Evolutionary conservation across 2,329 filamentous ascomycete genomes (phyloP).

Genomic region (Massarina eburnea): DNA sequence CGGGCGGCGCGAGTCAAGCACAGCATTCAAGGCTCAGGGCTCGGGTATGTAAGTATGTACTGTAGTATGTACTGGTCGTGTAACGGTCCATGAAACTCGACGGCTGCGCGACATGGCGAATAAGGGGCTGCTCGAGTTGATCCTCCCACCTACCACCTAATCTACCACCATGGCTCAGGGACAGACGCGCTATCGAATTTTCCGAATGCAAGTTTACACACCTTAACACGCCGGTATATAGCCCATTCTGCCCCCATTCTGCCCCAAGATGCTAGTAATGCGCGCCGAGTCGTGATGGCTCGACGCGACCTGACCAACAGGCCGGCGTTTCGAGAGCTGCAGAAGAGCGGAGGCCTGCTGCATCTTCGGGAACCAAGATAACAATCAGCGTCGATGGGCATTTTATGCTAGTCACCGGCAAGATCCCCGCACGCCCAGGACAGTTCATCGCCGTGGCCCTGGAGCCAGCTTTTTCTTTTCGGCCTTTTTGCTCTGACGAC

Average conservation of each 20-base stretch:
- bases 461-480: not conserved
- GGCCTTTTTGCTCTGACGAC: too few relatives aligned
- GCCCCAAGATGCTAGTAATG: not conserved
- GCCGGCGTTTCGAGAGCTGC: too few relatives aligned
- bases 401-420: too few relatives aligned
- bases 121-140: not conserved
- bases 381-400: not conserved
- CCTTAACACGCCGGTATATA: conserved; percentile 10
- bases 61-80: not conserved
- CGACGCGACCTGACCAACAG: too few relatives aligned
- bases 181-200: conserved; percentile 5
- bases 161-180: too few relatives aligned
- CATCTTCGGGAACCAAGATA: too few relatives aligned
- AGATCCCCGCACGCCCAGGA: not conserved
- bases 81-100: not conserved
- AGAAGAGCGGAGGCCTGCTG: not conserved
- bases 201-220: conserved; percentile 1
- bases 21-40: too few relatives aligned
- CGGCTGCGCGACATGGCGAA: not conserved
- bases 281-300: too few relatives aligned
- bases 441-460: not conserved
- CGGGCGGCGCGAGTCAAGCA: too few relatives aligned
- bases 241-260: not conserved
- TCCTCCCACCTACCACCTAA: not conserved
- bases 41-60: too few relatives aligned